phyloP scores from a whole-genome alignment of 2,329 filamentous ascomycete species.

The Immersiporthe knoxdaviesiana region DNA sequence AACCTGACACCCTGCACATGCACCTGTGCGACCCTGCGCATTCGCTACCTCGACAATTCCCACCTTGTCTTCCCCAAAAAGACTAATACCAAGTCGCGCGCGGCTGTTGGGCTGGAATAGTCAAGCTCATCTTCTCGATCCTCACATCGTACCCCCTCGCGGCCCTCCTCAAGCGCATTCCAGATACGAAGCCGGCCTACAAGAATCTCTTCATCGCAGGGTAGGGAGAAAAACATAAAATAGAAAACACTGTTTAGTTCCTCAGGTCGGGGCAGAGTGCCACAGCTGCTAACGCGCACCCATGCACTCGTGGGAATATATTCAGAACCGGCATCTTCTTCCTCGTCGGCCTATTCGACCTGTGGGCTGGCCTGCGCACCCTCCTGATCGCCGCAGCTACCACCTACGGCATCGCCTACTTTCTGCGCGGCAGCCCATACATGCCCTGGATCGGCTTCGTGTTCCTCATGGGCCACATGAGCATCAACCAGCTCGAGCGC shows the following conservation, averaged over 20 bases:
- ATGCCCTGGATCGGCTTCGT: constrained; percentile 98
- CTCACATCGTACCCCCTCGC: constrained; percentile 91
- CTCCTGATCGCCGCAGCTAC: constrained; percentile 78
- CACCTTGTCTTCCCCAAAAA: not conserved
- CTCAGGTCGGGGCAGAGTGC: not conserved
- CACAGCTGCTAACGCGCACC: not conserved
- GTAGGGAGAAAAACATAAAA: too few species aligned
- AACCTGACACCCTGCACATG: constrained; percentile 3
- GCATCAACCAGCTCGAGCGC: constrained; percentile 82
- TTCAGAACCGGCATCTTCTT: constrained; percentile 82
- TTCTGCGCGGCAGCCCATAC: constrained; percentile 76
- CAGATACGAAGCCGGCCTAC: constrained; percentile 77
- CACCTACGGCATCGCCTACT: constrained; percentile 82
- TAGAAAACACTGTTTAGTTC: too few species aligned
- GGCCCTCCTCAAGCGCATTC: constrained; percentile 84
- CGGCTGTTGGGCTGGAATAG: constrained; percentile 53
- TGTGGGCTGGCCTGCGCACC: constrained; percentile 84
- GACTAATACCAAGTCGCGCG: constrained; percentile 4
- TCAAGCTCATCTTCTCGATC: constrained; percentile 92
- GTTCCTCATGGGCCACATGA: constrained; percentile 96
- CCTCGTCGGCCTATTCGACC: constrained; percentile 87
- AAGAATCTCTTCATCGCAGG: constrained; percentile 89
- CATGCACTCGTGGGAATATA: not conserved
- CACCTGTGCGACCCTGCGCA: not conserved
- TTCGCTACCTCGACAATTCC: too few species aligned